Percentiles rank a stretch among this genome's conserved stretches.
phyloP scores from a whole-genome alignment of 768 basidiomycete genomes.

The Leccinellum albellum region DNA sequence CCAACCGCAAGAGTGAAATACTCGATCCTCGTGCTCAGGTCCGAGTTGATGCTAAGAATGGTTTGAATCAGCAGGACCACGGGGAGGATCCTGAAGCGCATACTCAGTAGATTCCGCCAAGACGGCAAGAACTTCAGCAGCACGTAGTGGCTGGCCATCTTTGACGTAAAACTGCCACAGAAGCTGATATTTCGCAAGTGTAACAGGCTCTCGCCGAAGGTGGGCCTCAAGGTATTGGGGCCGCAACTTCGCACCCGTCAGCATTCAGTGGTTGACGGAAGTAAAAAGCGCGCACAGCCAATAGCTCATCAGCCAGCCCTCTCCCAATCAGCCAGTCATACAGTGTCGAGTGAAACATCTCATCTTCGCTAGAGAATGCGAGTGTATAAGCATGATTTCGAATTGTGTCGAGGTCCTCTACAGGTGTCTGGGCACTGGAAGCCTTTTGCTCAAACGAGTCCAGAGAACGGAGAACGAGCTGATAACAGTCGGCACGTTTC shows the following conservation, averaged over 20 bases:
- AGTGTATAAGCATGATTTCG: conserved; percentile 82
- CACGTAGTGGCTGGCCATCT: conserved; percentile 79
- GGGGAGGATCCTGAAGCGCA: conserved; percentile 22
- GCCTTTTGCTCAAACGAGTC: conserved; percentile 72
- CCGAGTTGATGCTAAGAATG: conserved; percentile 53
- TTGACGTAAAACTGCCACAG: conserved; percentile 98
- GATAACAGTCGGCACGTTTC: conserved; percentile 70
- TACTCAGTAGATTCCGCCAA: conserved; percentile 85
- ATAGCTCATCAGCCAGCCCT: conserved; percentile 78
- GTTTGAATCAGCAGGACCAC: neutral
- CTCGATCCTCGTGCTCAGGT: conserved; percentile 76
- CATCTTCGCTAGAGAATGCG: conserved; percentile 80
- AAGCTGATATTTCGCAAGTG: conserved; percentile 79
- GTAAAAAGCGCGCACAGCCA: conserved; percentile 62
- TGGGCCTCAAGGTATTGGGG: conserved; percentile 87
- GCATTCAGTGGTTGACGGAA: conserved; percentile 1
- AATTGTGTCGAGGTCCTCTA: conserved; percentile 64
- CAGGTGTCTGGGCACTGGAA: conserved; percentile 28
- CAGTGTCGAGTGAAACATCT: conserved; percentile 89
- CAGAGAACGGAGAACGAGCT: conserved; percentile 78
- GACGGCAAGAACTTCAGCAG: conserved; percentile 78
- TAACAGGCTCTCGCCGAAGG: conserved; percentile 74
- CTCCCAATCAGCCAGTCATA: conserved; percentile 91
- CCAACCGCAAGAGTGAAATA: conserved; percentile 92
- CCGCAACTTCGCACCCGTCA: conserved; percentile 54